Evolutionary conservation across 371 early-diverging fungal species (phyloP), one percentile per base, ranked within the genome.

Genomic region (Smittium mucronatum): DNA sequence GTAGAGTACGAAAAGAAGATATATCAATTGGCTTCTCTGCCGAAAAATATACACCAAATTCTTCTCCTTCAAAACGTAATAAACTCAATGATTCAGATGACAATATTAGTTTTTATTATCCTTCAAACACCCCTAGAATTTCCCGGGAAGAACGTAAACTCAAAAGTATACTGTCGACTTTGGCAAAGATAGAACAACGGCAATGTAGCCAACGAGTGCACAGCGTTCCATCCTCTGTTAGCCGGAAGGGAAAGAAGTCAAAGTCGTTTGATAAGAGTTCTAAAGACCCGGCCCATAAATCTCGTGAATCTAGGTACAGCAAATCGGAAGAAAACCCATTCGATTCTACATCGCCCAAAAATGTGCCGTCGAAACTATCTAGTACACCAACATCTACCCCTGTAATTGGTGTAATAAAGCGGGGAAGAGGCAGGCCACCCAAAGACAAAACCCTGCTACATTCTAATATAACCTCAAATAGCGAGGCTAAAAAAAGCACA

Each of bases 101-200:
- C 5, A 47, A 47, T 11, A 21, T 47, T 11, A 47, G 21, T 21
- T 47, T 47, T 58, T 78, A 78, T 30, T 76, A 71, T 29, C 73
- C 74, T 47, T 78, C 78, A 21, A 75, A 47, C 25, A 66, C 72
- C 36, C 72, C 78, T 17, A 71, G 71, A 59, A 63, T 86, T 70
- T 83, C 88, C 0, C 80, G 88, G 5, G 88, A 89, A 70, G 87
- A 89, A 69, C 82, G 87, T 57, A 88, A 88, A 74, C 84, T 88
- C 64, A 85, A 87, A 68, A 82, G 81, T 26, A 76, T 86, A 58
- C 80, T 88, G 80, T 79, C 81, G 11, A 81, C 79, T 15, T 69
- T 78, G 34, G 78, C 72, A 63, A 71, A 73, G 26, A 64, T 78
- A 60, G 78, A 78, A 33, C 74, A 73, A 71, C 67, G 74, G 31